phyloP scores from a whole-genome alignment of 2,329 filamentous ascomycete genomes.

The Thielaviopsis cerberus region DNA sequence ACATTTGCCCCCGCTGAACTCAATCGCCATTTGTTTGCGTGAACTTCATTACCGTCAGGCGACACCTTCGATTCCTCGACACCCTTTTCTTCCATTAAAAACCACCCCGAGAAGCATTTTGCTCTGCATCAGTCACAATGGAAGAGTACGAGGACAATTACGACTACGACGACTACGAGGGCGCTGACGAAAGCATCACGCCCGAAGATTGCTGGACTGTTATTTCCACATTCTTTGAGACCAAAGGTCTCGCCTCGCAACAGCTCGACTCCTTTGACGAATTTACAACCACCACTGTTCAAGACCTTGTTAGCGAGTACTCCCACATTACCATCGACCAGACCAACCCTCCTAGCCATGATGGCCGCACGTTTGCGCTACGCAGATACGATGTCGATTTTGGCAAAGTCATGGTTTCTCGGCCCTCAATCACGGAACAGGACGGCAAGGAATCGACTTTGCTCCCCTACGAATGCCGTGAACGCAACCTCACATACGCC shows the following conservation, averaged over 20 bases:
- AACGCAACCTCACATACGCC: conserved; percentile 90
- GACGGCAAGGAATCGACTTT: conserved; percentile 75
- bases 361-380: conserved; percentile 65
- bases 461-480: conserved; percentile 81
- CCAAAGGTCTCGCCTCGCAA: conserved; percentile 88
- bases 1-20: neutral
- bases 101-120: neutral
- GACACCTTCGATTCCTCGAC: neutral
- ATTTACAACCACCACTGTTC: conserved; percentile 84
- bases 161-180: conserved; percentile 53
- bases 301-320: conserved; percentile 85
- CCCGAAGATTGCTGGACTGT: conserved; percentile 98
- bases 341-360: conserved; percentile 57
- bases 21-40: neutral
- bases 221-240: conserved; percentile 90
- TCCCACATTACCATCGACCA: conserved; percentile 84
- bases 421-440: conserved; percentile 80
- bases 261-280: conserved; percentile 98
- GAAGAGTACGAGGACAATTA: conserved; percentile 37
- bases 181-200: conserved; percentile 57
- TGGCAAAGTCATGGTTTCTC: conserved; percentile 70
- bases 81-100: neutral
- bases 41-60: neutral
- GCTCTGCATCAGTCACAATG: conserved; percentile 21
- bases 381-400: conserved; percentile 92